phyloP scores from a whole-genome alignment of 2,329 filamentous ascomycete species.

The Didymella arachidicola region DNA sequence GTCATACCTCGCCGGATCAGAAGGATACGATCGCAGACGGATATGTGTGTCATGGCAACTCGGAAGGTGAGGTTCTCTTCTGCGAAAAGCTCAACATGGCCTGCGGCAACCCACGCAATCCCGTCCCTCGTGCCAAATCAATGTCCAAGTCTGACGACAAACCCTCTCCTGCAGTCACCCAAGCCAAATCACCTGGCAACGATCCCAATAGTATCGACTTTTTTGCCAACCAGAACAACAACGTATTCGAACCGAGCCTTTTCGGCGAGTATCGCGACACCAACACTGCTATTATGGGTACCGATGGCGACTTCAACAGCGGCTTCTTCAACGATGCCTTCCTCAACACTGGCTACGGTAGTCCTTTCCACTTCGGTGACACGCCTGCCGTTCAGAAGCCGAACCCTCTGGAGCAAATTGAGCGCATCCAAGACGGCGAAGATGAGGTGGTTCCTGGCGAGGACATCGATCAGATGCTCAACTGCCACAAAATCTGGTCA shows the following conservation, averaged over 20 bases:
- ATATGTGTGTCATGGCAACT: constrained; percentile 57
- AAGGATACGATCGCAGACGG: constrained; percentile 61
- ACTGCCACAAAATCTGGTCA: constrained; percentile 93
- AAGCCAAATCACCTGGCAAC: constrained; percentile 42
- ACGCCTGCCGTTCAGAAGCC: constrained; percentile 56
- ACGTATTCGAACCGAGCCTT: constrained; percentile 87
- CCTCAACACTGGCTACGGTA: constrained; percentile 77
- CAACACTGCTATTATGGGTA: constrained; percentile 76
- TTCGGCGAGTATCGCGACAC: constrained; percentile 94
- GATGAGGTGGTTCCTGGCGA: constrained; percentile 68
- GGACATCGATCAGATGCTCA: constrained; percentile 71
- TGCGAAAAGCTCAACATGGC: constrained; percentile 65
- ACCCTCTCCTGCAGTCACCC: constrained; percentile 48
- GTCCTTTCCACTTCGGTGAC: constrained; percentile 76
- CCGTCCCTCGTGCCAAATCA: constrained; percentile 57
- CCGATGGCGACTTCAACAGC: constrained; percentile 70
- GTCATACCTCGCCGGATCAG: constrained; percentile 75
- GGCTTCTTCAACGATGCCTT: constrained; percentile 79
- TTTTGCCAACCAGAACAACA: constrained; percentile 80
- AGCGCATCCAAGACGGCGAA: constrained; percentile 76
- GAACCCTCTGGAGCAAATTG: constrained; percentile 79
- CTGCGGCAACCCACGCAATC: constrained; percentile 62
- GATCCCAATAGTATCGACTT: constrained; percentile 69
- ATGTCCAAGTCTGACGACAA: constrained; percentile 54
- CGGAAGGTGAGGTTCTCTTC: constrained; percentile 62